Conservation (phyloP, 2,329 filamentous ascomycete genomes). For the Xylariaceae sp. region DNA sequence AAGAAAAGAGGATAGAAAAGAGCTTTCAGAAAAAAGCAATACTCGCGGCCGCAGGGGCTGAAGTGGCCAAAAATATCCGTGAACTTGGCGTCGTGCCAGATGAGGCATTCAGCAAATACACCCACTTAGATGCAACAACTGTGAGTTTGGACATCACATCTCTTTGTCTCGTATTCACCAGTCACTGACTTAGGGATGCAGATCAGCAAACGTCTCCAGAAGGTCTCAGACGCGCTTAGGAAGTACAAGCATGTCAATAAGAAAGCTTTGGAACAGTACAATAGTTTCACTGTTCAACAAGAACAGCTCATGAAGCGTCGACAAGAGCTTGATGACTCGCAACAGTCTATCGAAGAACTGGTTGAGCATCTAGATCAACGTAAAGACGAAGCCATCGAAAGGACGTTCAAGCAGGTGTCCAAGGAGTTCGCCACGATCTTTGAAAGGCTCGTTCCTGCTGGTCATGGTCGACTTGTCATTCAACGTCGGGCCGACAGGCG, state of each 20-base stretch:
- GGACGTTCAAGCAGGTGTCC: slow-evolving; percentile 97
- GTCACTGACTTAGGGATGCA: slow-evolving; percentile 29
- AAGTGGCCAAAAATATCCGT: slow-evolving; percentile 83
- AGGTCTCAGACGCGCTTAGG: slow-evolving; percentile 87
- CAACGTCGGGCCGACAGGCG: slow-evolving; percentile 80
- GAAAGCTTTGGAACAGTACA: slow-evolving; percentile 98
- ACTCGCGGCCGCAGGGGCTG: slow-evolving; percentile 69
- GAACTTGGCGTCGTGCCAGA: slow-evolving; percentile 91
- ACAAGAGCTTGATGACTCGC: slow-evolving; percentile 80
- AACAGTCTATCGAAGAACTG: slow-evolving; percentile 84
- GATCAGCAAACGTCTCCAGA: slow-evolving; percentile 70
- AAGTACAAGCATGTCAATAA: slow-evolving; percentile 99
- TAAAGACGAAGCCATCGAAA: slow-evolving; percentile 97
- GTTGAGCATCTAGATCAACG: slow-evolving; percentile 89
- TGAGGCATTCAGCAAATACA: slow-evolving; percentile 88
- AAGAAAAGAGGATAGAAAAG: slow-evolving; percentile 89
- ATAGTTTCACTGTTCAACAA: slow-evolving; percentile 89
- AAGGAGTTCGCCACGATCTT: slow-evolving; percentile 91
- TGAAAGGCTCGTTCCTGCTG: slow-evolving; percentile 89
- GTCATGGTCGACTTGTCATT: slow-evolving; percentile 86
- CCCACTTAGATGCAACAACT: slow-evolving; percentile 72
- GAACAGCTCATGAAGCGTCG: slow-evolving; percentile 81
- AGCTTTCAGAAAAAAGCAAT: slow-evolving; percentile 83
- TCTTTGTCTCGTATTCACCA: neutral
- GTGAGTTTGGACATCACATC: slow-evolving; percentile 44